Evolutionary conservation across 192 early-diverging fungal genomes (phyloP), one percentile per base, ranked within the genome.

Genomic region (Rhizophagus prolifer): DNA sequence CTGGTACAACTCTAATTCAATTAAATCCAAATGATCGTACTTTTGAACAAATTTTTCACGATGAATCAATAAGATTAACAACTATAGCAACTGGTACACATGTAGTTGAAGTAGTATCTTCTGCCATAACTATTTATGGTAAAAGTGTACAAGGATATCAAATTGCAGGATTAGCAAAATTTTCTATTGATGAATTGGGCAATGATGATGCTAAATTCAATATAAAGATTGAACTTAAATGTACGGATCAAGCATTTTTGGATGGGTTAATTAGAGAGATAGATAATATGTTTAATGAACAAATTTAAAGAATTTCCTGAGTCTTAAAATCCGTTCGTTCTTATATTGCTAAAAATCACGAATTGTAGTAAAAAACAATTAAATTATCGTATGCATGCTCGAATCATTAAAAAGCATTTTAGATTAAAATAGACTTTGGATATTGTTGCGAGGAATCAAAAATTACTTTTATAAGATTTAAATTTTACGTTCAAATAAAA

Each of bases 121-220:
- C 86, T 9, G 89, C 88, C 0, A 88, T 87, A 8, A 87, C 88
- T 13, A 82, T 91, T 44, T 91, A 89, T 77, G 89, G 87, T 19
- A 83, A 82, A 59, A 86, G 82, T 36, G 86, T 85, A 36, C 85
- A 89, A 60, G 87, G 85, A 7, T 82, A 82, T 62, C 85, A 88
- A 69, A 79, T 88, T 25, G 89, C 87, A 0, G 89, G 87, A 23
- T 68, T 91, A 63, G 79, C 88, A 70, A 91, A 91, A 76, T 66
- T 76, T 9, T 50, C 76, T 0, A 28, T 30, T 59, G 47, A 61
- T 64, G 79, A 86, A 71, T 62, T 58, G 31, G 58, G 13, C 25
- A 54, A 59, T 14, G 63, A 31, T 8, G 81, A 61, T 19, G 46
- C 38, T 26, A 82, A 76, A 41, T 78, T 60, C 28, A 79, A 81